Evolutionary conservation across 1,284 basidiomycete species (phyloP).

Genomic region (Ganoderma lucidum): DNA sequence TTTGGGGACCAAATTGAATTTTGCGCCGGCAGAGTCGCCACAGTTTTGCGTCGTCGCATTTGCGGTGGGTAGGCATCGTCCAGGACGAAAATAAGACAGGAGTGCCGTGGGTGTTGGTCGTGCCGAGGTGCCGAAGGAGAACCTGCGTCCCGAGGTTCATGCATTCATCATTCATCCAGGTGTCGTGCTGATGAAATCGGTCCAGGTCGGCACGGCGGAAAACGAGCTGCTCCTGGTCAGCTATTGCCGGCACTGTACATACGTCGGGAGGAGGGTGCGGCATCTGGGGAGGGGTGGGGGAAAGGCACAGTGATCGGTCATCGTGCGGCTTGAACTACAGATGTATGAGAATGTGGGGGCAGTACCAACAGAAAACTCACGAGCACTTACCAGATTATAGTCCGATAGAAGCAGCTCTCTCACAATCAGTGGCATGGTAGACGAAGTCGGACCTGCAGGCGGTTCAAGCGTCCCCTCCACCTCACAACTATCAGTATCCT

Average conservation of each 20-base stretch:
- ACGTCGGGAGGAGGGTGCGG: background rate
- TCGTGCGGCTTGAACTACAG: background rate
- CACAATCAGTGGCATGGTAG: background rate
- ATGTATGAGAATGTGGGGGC: background rate
- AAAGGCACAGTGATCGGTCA: background rate
- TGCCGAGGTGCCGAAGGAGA: background rate
- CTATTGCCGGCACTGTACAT: background rate
- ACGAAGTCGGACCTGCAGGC: background rate
- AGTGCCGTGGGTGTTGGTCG: background rate
- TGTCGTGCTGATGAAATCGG: background rate
- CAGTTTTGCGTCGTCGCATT: background rate
- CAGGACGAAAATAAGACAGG: background rate
- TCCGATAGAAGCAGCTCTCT: background rate
- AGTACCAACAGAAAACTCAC: background rate
- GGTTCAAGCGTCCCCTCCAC: background rate
- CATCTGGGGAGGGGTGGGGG: background rate
- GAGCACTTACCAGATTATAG: background rate
- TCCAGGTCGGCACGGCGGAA: background rate
- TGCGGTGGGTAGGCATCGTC: background rate
- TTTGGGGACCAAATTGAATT: background rate
- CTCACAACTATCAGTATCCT: background rate
- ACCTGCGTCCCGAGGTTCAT: background rate
- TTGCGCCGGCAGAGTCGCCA: background rate
- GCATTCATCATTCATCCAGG: background rate
- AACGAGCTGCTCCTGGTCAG: background rate